Conservation (phyloP, 2,329 filamentous ascomycete genomes). For the Scedosporium minutisporum region DNA sequence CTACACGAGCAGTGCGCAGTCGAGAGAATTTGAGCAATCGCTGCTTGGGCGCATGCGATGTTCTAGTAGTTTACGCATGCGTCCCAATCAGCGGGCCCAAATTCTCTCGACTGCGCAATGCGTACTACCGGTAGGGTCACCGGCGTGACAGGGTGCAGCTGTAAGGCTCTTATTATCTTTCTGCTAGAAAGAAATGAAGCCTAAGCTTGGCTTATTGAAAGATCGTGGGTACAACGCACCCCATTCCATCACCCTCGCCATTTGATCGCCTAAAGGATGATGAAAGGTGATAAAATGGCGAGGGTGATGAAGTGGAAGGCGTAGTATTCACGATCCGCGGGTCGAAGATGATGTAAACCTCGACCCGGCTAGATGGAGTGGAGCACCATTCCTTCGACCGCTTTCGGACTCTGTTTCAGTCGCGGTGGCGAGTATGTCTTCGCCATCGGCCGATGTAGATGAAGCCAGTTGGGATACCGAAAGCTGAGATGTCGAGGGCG, state of each 20-base stretch:
- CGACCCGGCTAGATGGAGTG: not conserved
- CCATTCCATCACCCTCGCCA: too few species aligned
- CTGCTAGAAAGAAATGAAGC: not conserved
- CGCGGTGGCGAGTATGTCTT: not conserved
- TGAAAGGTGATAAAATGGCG: too few species aligned
- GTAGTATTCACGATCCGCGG: too few species aligned
- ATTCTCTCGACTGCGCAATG: not conserved
- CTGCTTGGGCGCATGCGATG: not conserved
- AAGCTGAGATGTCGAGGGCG: not conserved
- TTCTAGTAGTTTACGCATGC: not conserved
- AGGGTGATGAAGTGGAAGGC: too few species aligned
- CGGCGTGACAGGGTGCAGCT: not conserved
- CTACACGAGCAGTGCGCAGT: not conserved
- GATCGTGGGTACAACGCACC: too few species aligned
- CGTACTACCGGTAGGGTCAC: not conserved
- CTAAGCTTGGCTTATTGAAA: too few species aligned
- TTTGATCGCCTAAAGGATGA: too few species aligned
- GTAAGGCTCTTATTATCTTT: not conserved
- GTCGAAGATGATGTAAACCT: not conserved
- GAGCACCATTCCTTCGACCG: not conserved
- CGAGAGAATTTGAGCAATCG: not conserved
- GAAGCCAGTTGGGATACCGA: not conserved
- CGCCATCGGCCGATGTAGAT: not conserved
- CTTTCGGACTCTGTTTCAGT: not conserved
- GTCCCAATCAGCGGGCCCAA: not conserved